Base-by-base conservation (phyloP, 306 rosid species). In the Ammopiptanthus mongolicus region DNA sequence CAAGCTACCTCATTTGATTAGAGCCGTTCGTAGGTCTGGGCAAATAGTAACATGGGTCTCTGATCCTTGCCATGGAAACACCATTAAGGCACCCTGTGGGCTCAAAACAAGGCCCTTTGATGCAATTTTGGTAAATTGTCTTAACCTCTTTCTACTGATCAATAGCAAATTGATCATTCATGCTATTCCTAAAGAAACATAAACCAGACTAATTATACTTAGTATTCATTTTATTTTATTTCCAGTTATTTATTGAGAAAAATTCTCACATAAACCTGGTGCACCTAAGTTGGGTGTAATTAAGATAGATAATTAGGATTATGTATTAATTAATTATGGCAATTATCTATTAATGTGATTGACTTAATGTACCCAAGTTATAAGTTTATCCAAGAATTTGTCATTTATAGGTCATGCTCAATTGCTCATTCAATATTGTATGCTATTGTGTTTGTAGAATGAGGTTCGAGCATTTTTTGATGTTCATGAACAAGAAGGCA, bases 401-500 rank as follows among this genome's bases (percentile, higher is more conserved):
- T 25, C 28, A 25, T 25, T 25, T 25, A 33, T 5, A 3, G 29
- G n/a, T 3, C 9, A 62, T 68, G 62, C 42, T 58, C 31, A 77
- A 25, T 25, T 25, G 28, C 28, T 25, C 28, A 25, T 25, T 25
- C 2, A n/a, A n/a, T n/a, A 1, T 67, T 67, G 19, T 56, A 57
- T 65, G 23, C 25, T 28, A 22, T 36, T 68, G 42, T 73, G 12
- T 34, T 58, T 47, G 48, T 23, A 90, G 96, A 90, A 88, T 14
- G 96, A 90, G 88, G 96, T 90, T 55, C 71, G 91, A 56, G 96
- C 96, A 71, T 90, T 90, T 87, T 90, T 90, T 42, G 96, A 90
- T 23, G 96, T 90, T 48, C 96, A 90, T 17, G 96, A 90, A 42
- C 92, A 90, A 86, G 92, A 90, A 90, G 96, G 96, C 14, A 87